A percentile compares a stretch with the other conserved stretches of the same genome.
These are phyloP conservation scores for Metarhizium guizhouense DNA, from an alignment of 2,329 filamentous ascomycete species.

Conservation along the genomic window DNA sequence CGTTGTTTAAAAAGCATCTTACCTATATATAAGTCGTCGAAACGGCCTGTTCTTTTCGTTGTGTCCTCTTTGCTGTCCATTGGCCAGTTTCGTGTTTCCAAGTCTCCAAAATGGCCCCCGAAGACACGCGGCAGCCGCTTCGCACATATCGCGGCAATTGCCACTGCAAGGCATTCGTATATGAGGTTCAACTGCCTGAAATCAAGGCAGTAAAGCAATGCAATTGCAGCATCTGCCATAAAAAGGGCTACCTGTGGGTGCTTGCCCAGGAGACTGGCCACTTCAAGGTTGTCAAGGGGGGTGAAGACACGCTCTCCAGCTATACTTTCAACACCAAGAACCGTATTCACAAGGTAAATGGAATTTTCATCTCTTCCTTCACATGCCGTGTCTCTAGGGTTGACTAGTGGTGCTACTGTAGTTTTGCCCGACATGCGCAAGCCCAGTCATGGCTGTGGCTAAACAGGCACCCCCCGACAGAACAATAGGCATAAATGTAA, in stretches of 20 bases:
- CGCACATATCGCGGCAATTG: conserved; percentile 47
- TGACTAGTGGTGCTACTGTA: conserved; percentile 12
- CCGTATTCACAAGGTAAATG: conserved; percentile 31
- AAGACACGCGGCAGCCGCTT: conserved; percentile 5
- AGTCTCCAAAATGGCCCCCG: background rate
- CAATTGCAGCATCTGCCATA: conserved; percentile 58
- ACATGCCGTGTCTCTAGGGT: too few relatives aligned
- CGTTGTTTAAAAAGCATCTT: too few relatives aligned
- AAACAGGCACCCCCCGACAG: background rate
- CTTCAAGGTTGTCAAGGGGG: conserved; percentile 39
- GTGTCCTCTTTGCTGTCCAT: background rate
- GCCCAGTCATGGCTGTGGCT: conserved; percentile 24
- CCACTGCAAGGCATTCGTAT: conserved; percentile 47
- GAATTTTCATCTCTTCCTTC: background rate
- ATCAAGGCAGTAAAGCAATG: conserved; percentile 48
- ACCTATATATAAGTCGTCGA: too few relatives aligned
- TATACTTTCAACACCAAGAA: conserved; percentile 35
- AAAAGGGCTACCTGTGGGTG: conserved; percentile 35
- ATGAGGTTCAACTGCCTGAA: conserved; percentile 43
- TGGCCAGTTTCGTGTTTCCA: background rate
- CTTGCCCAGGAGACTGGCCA: conserved; percentile 18
- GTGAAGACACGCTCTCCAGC: conserved; percentile 25
- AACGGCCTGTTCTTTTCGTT: too few relatives aligned
- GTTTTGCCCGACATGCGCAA: conserved; percentile 46
- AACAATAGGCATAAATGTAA: conserved; percentile 7